Evolutionary conservation across 164 flowering plant genomes (phyloP), one percentile per base, ranked within the genome.

Genomic region (Paratinospora sagittata): DNA sequence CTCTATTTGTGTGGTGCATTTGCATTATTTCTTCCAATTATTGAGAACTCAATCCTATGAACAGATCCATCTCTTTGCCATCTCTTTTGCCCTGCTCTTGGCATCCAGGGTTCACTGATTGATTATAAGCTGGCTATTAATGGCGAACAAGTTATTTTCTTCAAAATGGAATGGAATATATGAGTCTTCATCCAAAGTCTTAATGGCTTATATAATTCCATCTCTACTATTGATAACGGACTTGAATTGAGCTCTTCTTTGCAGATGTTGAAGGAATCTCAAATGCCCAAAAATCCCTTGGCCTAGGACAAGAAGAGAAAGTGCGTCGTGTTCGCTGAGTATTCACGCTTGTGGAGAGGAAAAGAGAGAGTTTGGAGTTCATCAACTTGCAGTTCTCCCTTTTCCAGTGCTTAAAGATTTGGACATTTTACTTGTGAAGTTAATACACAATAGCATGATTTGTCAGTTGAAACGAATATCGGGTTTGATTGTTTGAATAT

Each of bases 221-320:
- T 52, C 8, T 2, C 23, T 52, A 16, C 23, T 52, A 17, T 68
- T 26, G 11, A 30, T 47, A n/a, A 6, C 47, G 55, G 27, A 55
- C 27, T 33, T 30, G 24, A 23, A 45, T 24, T 65, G n/a, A 23
- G 45, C n/a, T 49, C 17, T 36, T 6, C 33, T 19, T 37, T 76
- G 78, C 91, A 93, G 98, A 93, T 81, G 89, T 89, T 30, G 90
- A 90, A 79, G 98, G 98, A 30, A 90, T 94, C 70, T 81, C 95
- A 65, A 82, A 83, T 82, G 98, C 97, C 17, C 97, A 90, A 75
- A 94, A 89, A 79, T 90, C 98, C 0, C 92, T 94, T 70, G 97
- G 97, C 41, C 57, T 94, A 30, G 98, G 98, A 37, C 93, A 89
- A 72, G 97, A 94, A 84, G 95, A 92, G 73, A 89, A 82, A 81